These are phyloP conservation scores for Cyclotella sp. DNA, from an alignment of 108 stramenopile genomes.

Conservation along the genomic window DNA sequence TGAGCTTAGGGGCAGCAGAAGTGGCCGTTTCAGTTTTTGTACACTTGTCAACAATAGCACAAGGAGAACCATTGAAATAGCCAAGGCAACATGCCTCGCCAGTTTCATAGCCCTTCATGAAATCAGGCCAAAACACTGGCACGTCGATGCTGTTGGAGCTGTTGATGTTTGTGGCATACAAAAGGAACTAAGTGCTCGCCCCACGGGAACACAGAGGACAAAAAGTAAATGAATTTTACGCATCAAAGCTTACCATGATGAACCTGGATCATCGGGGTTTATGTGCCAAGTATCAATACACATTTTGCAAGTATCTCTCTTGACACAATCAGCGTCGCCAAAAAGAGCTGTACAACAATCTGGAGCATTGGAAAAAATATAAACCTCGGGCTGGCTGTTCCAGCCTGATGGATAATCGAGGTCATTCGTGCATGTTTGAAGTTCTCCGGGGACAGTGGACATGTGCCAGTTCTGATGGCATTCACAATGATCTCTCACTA, in stretches of 20 bases:
- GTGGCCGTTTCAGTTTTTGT: neutral
- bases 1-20: neutral
- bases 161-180: neutral
- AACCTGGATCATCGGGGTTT: neutral
- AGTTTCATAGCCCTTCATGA: constrained; percentile 10
- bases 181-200: neutral
- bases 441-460: neutral
- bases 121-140: neutral
- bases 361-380: neutral
- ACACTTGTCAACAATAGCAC: constrained; percentile 13
- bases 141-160: constrained; percentile 12
- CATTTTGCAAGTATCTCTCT: neutral
- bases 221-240: neutral
- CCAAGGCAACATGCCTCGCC: neutral
- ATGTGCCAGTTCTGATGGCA: constrained; percentile 10
- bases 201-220: neutral
- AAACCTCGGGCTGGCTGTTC: neutral
- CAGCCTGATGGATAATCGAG: neutral
- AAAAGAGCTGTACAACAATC: neutral
- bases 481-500: constrained; percentile 4
- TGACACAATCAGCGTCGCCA: neutral
- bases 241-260: neutral
- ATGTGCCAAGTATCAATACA: constrained; percentile 10
- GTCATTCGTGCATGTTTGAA: neutral
- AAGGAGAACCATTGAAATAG: neutral